These are phyloP conservation scores for Cladophialophora yegresii DNA, from an alignment of 2,329 filamentous ascomycete genomes.

Conservation along the genomic window DNA sequence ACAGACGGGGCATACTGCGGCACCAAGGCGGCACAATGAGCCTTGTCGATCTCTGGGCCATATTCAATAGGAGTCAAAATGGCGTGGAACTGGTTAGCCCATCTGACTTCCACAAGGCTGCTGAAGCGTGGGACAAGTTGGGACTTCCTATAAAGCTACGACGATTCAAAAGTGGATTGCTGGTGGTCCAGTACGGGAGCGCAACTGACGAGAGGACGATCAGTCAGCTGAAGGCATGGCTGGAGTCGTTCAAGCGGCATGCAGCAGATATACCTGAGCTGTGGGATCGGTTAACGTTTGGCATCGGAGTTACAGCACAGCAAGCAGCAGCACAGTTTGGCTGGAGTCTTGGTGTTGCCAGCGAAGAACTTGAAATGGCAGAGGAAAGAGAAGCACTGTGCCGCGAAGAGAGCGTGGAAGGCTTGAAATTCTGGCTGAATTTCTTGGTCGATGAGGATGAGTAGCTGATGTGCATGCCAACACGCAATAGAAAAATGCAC, in stretches of 20 bases:
- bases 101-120: conserved; percentile 86
- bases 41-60: conserved; percentile 86
- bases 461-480: conserved; percentile 6
- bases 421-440: conserved; percentile 92
- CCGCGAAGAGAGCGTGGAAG: conserved; percentile 88
- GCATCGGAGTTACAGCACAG: conserved; percentile 83
- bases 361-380: conserved; percentile 95
- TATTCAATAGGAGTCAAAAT: conserved; percentile 90
- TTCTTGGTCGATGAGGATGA: conserved; percentile 42
- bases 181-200: conserved; percentile 86
- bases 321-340: conserved; percentile 87
- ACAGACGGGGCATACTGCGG: conserved; percentile 73
- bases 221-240: conserved; percentile 72
- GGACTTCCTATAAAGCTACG: conserved; percentile 82
- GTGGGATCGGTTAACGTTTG: conserved; percentile 78
- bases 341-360: conserved; percentile 95
- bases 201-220: conserved; percentile 90
- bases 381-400: conserved; percentile 87
- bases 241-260: conserved; percentile 65
- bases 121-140: conserved; percentile 81
- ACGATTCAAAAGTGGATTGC: conserved; percentile 88
- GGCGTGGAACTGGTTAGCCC: conserved; percentile 94
- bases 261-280: conserved; percentile 56
- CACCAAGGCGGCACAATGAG: conserved; percentile 85
- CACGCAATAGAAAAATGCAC: background rate